A percentile compares a stretch with the other conserved stretches of the same genome.
Conservation (phyloP, 305 asterid genomes). For the Plantago coronopus region DNA sequence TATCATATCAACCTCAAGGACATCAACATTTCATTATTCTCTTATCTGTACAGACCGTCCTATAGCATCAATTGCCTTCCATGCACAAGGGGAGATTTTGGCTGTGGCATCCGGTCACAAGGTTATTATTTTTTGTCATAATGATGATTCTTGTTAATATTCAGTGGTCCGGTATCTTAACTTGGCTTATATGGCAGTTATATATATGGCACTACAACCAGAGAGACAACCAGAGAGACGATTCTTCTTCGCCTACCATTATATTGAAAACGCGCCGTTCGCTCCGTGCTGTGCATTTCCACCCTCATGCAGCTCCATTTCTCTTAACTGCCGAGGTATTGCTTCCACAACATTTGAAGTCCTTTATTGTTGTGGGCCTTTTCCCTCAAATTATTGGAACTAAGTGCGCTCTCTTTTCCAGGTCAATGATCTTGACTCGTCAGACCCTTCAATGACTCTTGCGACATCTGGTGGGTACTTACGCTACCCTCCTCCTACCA, state of each 20-base stretch:
- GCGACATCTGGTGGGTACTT: conserved; percentile 83
- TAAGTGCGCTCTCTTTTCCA: conserved; percentile 31
- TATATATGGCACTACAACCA: conserved; percentile 88
- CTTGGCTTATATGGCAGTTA: conserved; percentile 52
- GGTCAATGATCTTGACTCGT: conserved; percentile 90
- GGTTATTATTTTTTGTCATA: conserved; percentile 44
- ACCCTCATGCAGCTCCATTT: conserved; percentile 87
- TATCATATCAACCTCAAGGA: conserved; percentile 11
- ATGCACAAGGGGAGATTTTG: conserved; percentile 86
- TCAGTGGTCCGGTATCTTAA: conserved; percentile 23
- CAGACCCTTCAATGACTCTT: conserved; percentile 80
- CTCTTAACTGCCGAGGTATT: conserved; percentile 95
- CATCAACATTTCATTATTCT: conserved; percentile 21
- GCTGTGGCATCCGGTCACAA: conserved; percentile 99
- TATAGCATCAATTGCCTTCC: conserved; percentile 94
- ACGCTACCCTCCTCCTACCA: conserved; percentile 87
- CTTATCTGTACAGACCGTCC: conserved; percentile 80
- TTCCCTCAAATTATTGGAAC: too few species aligned
- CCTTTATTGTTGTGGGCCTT: not conserved
- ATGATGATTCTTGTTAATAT: conserved; percentile 11
- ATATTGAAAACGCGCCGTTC: conserved; percentile 89
- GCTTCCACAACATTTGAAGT: conserved; percentile 13
- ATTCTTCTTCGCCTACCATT: conserved; percentile 71
- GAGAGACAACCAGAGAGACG: conserved; percentile 72
- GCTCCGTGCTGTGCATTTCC: conserved; percentile 95